Conservation (phyloP, 805 yeast genomes). For the Wickerhamiella australiensis region DNA sequence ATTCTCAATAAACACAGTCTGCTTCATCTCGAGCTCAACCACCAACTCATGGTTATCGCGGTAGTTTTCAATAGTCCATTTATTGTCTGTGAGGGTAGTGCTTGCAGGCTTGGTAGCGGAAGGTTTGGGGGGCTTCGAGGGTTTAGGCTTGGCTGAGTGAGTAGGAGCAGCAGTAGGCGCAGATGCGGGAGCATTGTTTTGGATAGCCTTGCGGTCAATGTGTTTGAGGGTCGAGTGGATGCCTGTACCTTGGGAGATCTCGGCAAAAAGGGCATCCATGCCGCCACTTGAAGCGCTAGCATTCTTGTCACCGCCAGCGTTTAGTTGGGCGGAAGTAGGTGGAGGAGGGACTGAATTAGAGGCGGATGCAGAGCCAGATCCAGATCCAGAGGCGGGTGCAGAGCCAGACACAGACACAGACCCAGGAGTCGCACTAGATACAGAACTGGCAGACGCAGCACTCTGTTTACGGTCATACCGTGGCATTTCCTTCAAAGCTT, state of each 20-base stretch:
- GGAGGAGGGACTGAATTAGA: constrained; percentile 50
- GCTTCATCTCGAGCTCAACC: constrained; percentile 72
- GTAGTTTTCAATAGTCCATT: constrained; percentile 80
- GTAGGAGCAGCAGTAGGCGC: constrained; percentile 12
- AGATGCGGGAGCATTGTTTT: constrained; percentile 56
- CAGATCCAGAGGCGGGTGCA: background rate
- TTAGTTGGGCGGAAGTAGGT: constrained; percentile 64
- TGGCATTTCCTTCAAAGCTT: constrained; percentile 26
- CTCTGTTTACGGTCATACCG: background rate
- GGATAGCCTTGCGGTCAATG: constrained; percentile 92
- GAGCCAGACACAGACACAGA: constrained; percentile 30
- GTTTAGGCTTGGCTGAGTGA: constrained; percentile 26
- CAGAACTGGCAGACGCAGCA: constrained; percentile 22
- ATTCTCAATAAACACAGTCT: constrained; percentile 78
- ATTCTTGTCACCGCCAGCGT: constrained; percentile 23
- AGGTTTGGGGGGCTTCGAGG: constrained; percentile 68
- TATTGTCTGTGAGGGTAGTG: constrained; percentile 69
- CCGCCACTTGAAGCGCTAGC: constrained; percentile 16
- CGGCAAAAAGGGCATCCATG: constrained; percentile 83
- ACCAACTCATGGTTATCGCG: constrained; percentile 52
- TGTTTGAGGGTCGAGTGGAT: constrained; percentile 81
- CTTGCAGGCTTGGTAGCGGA: constrained; percentile 38
- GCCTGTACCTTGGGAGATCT: constrained; percentile 69
- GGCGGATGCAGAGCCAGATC: constrained; percentile 26
- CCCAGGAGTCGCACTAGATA: constrained; percentile 33